Evolutionary conservation across 345 rosid genomes (phyloP), one percentile per base, ranked within the genome.

Genomic region (Hibiscus trionum): DNA sequence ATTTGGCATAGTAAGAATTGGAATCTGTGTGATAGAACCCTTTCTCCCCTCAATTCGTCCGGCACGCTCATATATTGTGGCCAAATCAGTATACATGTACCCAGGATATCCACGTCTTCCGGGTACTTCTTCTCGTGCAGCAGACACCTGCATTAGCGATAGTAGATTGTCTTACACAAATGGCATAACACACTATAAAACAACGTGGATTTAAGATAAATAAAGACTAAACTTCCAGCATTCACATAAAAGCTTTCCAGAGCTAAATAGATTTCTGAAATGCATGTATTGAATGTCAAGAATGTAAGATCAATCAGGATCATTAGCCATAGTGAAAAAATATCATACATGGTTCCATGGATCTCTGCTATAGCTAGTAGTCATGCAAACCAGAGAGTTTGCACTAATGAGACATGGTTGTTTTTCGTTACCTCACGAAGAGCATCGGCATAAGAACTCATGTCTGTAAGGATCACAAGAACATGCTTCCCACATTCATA

Each of bases 101-200:
- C 99, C 99, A 0, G 98, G 99, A 87, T 95, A 95, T 72, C 97
- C 99, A 85, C 98, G 97, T 80, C 99, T 88, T 81, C 99, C 99
- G 11, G 99, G 99, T 7, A 95, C 99, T 88, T 92, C 99, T 74
- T 95, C 99, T 70, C 99, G 80, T 39, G 99, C 99, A 84, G 99
- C 99, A 75, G 98, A 95, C 35, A 95, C 98, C 99, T 92, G 53
- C 53, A 49, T 49, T 49, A 47, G 52, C 52, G 12, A 47, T 47
- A 47, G 52, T 47, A 11, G 49, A 8, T 12, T 47, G 52, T 14
- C 52, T 47, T 14, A 47, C 52, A 11, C 15, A 47, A 47, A 47
- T 47, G 16, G 4, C 15, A 47, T 12, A 47, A 47, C 52, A 47
- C 0, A 2, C 46, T 47, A 47, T 47, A 47, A 47, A 47, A 47